Evolutionary conservation across 768 basidiomycete genomes (phyloP).

Genomic region (Infundibulicybe gibba): DNA sequence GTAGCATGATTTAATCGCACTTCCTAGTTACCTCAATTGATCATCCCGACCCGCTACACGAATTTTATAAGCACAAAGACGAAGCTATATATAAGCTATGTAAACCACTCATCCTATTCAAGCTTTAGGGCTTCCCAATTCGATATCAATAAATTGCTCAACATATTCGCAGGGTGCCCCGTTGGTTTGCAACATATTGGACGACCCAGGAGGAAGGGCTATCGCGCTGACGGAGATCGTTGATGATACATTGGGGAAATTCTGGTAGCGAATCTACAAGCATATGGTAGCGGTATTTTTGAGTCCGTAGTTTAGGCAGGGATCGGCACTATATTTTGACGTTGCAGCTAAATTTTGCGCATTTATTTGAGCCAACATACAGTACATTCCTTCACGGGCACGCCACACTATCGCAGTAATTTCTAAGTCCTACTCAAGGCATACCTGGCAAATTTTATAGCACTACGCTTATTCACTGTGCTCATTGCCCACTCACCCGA

Average conservation of each 20-base stretch:
- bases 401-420: no score
- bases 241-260: constrained; percentile 41
- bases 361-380: no score
- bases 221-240: constrained; percentile 66
- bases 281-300: no score
- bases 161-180: constrained; percentile 50
- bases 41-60: constrained; percentile 36
- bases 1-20: constrained; percentile 16
- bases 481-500: no score
- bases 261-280: no score
- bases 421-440: constrained; percentile 68
- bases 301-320: no score
- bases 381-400: no score
- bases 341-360: no score
- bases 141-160: constrained; percentile 67
- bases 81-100: constrained; percentile 49
- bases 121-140: no score
- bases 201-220: constrained; percentile 61
- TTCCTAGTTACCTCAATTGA: constrained; percentile 67
- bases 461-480: no score
- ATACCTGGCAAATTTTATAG: no score
- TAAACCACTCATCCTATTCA: constrained; percentile 25
- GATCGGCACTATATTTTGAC: no score
- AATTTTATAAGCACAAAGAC: constrained; percentile 54
- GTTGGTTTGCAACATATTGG: constrained; percentile 66